Evolutionary conservation across 148 eudicot genomes (phyloP).

Genomic region (Drosera capensis): DNA sequence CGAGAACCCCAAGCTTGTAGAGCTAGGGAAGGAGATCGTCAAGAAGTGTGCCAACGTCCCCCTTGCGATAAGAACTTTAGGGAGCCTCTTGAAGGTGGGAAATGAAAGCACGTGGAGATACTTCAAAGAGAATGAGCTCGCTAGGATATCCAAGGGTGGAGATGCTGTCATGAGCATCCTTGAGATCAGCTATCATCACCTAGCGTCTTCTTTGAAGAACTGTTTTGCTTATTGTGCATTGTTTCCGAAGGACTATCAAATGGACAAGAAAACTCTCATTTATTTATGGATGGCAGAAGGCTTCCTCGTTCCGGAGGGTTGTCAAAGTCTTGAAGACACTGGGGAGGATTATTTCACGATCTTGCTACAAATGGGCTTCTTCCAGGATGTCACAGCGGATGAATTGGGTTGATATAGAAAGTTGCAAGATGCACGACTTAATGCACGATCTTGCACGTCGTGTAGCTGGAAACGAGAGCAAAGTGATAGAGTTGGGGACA

Average conservation of each 20-base stretch:
- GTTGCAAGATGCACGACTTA: conserved; percentile 11
- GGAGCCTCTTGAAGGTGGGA: conserved; percentile 8
- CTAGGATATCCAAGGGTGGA: not conserved
- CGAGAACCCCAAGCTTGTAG: not conserved
- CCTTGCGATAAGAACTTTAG: conserved; percentile 10
- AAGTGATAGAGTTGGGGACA: no score
- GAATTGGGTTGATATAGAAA: conserved; percentile 4
- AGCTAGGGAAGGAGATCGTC: conserved; percentile 11
- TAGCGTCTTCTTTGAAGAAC: conserved; percentile 4
- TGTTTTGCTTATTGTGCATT: conserved; percentile 7
- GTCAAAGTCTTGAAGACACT: not conserved
- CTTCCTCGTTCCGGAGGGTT: not conserved
- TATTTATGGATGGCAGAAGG: conserved; percentile 8
- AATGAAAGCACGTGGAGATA: conserved; percentile 5
- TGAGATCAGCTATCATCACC: conserved; percentile 6
- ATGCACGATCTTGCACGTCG: conserved; percentile 5
- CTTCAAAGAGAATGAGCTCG: not conserved
- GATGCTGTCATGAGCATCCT: not conserved
- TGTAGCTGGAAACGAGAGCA: not conserved
- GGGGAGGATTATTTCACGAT: conserved; percentile 3
- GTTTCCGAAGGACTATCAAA: not conserved
- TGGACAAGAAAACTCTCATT: conserved; percentile 1
- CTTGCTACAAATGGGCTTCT: conserved; percentile 3
- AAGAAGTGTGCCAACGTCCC: conserved; percentile 11
- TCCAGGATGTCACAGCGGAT: conserved; percentile 1